phyloP scores from a whole-genome alignment of 192 early-diverging fungal genomes.

The Allomyces macrogynus region DNA sequence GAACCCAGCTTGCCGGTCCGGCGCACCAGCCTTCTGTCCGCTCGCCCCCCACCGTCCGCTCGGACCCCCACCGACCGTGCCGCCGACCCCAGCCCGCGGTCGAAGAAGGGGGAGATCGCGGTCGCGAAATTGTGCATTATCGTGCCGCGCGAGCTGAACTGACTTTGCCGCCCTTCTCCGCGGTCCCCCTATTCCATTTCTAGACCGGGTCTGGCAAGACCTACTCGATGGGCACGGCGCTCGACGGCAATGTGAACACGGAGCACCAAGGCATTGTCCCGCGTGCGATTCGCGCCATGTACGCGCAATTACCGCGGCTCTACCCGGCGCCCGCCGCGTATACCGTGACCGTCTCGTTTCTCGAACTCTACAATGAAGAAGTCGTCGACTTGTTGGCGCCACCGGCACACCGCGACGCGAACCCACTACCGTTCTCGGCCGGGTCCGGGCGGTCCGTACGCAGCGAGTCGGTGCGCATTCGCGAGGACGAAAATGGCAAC shows the following conservation, averaged over 20 bases:
- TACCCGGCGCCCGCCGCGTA: conserved; percentile 7
- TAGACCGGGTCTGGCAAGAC: conserved; percentile 33
- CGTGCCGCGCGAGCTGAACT: too few species aligned
- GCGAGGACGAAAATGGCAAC: conserved; percentile 72
- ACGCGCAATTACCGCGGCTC: conserved; percentile 3
- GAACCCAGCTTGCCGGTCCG: too few species aligned
- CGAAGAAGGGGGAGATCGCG: too few species aligned
- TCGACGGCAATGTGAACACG: conserved; percentile 11
- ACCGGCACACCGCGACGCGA: conserved; percentile 20
- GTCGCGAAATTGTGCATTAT: too few species aligned
- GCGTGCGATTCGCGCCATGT: conserved; percentile 42
- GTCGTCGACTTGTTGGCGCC: conserved; percentile 70
- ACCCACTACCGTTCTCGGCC: too few species aligned
- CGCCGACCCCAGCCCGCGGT: too few species aligned
- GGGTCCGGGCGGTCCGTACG: conserved; percentile 2
- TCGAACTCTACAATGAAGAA: conserved; percentile 96
- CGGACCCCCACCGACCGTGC: too few species aligned
- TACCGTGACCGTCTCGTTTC: conserved; percentile 57
- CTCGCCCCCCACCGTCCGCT: too few species aligned
- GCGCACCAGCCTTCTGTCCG: too few species aligned
- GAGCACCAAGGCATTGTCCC: conserved; percentile 43
- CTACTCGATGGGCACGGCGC: conserved; percentile 31
- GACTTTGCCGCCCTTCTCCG: too few species aligned
- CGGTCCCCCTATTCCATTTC: too few species aligned
- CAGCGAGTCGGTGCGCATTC: conserved; percentile 40